These are phyloP conservation scores for Syncephalis fuscata DNA, from an alignment of 371 early-diverging fungal species.

Conservation along the genomic window DNA sequence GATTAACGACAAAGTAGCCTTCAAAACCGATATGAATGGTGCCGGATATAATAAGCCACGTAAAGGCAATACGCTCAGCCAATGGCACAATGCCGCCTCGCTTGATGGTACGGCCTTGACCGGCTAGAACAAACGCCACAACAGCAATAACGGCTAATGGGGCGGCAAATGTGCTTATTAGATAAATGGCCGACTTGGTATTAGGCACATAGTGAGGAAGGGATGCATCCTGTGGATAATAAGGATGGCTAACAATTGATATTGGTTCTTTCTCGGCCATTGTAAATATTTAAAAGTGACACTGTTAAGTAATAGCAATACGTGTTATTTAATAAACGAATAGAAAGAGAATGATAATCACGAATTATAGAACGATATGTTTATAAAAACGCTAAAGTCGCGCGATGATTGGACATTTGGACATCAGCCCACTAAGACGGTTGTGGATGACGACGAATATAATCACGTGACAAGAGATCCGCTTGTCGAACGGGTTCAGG, in stretches of 20 bases:
- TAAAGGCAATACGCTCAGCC: slow-evolving; percentile 22
- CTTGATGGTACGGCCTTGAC: slow-evolving; percentile 6
- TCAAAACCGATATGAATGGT: slow-evolving; percentile 73
- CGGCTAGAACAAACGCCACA: slow-evolving; percentile 4
- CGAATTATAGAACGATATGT: too few relatives aligned
- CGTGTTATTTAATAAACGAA: too few relatives aligned
- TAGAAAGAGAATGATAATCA: too few relatives aligned
- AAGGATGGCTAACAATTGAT: slow-evolving; percentile 20
- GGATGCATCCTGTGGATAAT: slow-evolving; percentile 27
- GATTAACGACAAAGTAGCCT: slow-evolving; percentile 61
- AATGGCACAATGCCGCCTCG: slow-evolving; percentile 7
- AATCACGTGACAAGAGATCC: slow-evolving; percentile 37
- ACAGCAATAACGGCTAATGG: slow-evolving; percentile 13
- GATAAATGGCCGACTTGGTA: slow-evolving; percentile 13
- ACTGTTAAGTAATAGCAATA: too few relatives aligned
- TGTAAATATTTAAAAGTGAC: too few relatives aligned
- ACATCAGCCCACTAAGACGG: too few relatives aligned
- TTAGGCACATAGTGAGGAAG: slow-evolving; percentile 33
- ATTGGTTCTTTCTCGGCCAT: not conserved
- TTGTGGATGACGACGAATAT: slow-evolving; percentile 12
- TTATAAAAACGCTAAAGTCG: too few relatives aligned
- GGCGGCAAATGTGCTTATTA: slow-evolving; percentile 19
- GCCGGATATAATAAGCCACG: slow-evolving; percentile 68
- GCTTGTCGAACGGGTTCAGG: slow-evolving; percentile 86
- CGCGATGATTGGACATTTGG: too few relatives aligned